phyloP scores from a whole-genome alignment of 129 eudicot species.

The Tanacetum coccineum region DNA sequence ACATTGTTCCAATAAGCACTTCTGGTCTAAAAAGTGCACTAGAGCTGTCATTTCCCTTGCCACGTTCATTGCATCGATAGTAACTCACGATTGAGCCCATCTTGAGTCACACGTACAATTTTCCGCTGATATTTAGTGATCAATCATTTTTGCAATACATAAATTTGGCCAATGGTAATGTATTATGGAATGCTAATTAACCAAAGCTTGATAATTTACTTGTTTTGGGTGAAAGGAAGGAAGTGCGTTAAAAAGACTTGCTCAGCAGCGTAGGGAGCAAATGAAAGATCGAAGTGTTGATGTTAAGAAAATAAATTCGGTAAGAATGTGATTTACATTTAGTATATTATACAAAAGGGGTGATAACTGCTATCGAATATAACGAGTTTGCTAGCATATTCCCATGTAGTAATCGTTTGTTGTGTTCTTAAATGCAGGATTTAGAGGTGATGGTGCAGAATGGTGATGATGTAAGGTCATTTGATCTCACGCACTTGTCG shows the following conservation, averaged over 20 bases:
- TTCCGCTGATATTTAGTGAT: not conserved
- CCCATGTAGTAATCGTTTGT: not conserved
- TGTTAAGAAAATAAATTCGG: constrained; percentile 68
- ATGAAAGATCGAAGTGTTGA: constrained; percentile 82
- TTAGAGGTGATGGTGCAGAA: constrained; percentile 65
- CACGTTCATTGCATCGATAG: not conserved
- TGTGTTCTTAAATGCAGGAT: constrained; percentile 49
- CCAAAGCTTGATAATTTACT: constrained; percentile 11
- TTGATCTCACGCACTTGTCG: constrained; percentile 63
- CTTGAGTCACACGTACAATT: not conserved
- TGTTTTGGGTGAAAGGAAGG: constrained; percentile 70
- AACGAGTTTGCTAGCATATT: too few species aligned
- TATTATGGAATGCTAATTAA: not conserved
- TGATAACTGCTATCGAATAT: not conserved
- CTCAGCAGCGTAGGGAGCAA: constrained; percentile 74
- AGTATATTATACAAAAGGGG: not conserved
- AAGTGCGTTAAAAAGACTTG: constrained; percentile 65
- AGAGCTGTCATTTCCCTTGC: constrained; percentile 6
- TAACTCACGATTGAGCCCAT: constrained; percentile 15
- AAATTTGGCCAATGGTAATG: constrained; percentile 13
- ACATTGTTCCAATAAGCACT: not conserved
- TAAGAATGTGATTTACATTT: constrained; percentile 32
- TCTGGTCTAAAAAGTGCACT: not conserved
- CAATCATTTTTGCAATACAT: constrained; percentile 18
- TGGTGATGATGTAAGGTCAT: constrained; percentile 57